A percentile compares a stretch with the other conserved stretches of the same genome.
phyloP scores from a whole-genome alignment of 305 asterid genomes.

The Fraxinus sp. region DNA sequence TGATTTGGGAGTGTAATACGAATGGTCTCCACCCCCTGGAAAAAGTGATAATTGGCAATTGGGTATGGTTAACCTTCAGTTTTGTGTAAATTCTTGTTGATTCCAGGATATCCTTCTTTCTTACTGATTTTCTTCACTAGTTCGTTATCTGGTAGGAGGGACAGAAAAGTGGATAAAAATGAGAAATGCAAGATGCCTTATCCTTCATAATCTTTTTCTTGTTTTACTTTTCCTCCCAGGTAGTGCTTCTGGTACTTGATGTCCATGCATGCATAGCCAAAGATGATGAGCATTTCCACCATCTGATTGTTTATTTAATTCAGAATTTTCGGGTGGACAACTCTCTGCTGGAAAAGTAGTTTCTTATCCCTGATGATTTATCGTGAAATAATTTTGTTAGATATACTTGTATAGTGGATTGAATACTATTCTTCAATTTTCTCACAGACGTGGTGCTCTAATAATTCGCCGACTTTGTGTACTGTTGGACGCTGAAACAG shows the following conservation, averaged over 20 bases:
- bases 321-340: conserved; percentile 73
- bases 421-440: conserved; percentile 20
- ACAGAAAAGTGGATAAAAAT: background rate
- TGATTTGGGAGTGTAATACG: background rate
- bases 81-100: background rate
- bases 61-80: background rate
- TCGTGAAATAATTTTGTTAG: conserved; percentile 8
- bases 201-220: background rate
- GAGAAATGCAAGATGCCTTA: background rate
- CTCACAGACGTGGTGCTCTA: conserved; percentile 93
- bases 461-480: conserved; percentile 94
- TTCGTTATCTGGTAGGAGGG: background rate
- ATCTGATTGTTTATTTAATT: conserved; percentile 72
- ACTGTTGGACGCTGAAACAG: conserved; percentile 86
- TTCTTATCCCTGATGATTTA: conserved; percentile 20
- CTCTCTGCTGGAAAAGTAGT: conserved; percentile 95
- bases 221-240: conserved; percentile 43
- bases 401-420: conserved; percentile 24
- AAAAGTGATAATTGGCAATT: background rate
- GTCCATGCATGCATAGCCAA: conserved; percentile 97
- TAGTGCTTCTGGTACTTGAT: conserved; percentile 95
- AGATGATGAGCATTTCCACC: conserved; percentile 81
- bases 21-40: background rate
- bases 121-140: background rate
- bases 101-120: background rate